phyloP scores from a whole-genome alignment of 2,329 filamentous ascomycete species.

The Fusarium penzigii region DNA sequence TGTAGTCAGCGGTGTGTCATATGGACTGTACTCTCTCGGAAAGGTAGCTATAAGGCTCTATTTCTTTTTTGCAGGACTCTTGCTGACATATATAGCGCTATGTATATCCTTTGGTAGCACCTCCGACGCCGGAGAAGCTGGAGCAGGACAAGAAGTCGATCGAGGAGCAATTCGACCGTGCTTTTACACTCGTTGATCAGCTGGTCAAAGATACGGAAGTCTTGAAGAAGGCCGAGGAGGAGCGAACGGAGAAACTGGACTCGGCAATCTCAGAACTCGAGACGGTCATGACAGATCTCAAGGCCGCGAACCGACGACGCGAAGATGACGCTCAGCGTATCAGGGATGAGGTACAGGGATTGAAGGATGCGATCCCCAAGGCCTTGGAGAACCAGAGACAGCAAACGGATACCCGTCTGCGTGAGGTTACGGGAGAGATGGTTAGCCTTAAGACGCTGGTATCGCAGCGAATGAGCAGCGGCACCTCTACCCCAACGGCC shows the following conservation, averaged over 20 bases:
- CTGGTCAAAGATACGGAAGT: constrained; percentile 85
- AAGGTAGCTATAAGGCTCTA: constrained; percentile 52
- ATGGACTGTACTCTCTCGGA: constrained; percentile 83
- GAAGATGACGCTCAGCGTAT: constrained; percentile 87
- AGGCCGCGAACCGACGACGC: constrained; percentile 75
- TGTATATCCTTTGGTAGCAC: constrained; percentile 84
- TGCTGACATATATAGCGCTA: constrained; percentile 66
- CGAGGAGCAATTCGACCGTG: constrained; percentile 89
- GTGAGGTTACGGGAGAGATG: constrained; percentile 83
- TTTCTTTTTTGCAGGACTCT: neutral
- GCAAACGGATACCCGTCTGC: constrained; percentile 74
- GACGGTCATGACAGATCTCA: constrained; percentile 76
- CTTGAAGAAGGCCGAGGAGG: constrained; percentile 83
- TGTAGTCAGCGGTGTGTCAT: constrained; percentile 84
- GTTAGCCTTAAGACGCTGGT: constrained; percentile 91
- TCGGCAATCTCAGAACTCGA: constrained; percentile 81
- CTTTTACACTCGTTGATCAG: constrained; percentile 89
- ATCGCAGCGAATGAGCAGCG: constrained; percentile 57
- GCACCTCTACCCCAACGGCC: constrained; percentile 29
- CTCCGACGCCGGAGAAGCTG: constrained; percentile 89
- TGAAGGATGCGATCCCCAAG: constrained; percentile 85
- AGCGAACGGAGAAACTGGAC: constrained; percentile 82
- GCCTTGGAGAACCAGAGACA: constrained; percentile 88
- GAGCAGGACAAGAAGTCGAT: constrained; percentile 93
- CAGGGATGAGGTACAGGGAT: constrained; percentile 78